A percentile compares a stretch with the other conserved stretches of the same genome.
phyloP scores from a whole-genome alignment of 345 rosid genomes.

The Eucalyptus dawsonii region DNA sequence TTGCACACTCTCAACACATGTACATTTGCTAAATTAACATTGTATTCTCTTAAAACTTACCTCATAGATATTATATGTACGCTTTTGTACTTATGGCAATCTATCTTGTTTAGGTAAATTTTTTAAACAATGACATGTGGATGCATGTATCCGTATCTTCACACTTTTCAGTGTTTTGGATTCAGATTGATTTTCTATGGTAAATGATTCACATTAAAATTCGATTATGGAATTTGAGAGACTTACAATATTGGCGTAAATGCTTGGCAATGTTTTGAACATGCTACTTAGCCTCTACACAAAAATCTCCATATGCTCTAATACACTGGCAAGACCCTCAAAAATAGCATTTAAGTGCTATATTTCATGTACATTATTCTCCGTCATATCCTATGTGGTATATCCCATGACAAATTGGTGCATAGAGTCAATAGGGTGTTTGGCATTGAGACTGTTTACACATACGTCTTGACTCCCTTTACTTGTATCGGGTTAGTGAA shows the following conservation, averaged over 20 bases:
- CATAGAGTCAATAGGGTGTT: neutral
- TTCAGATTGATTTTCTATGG: neutral
- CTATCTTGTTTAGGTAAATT: neutral
- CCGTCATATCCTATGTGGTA: neutral
- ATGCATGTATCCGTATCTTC: neutral
- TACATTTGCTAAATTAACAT: neutral
- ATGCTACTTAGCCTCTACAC: neutral
- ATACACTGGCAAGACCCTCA: neutral
- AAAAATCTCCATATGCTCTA: neutral
- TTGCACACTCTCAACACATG: neutral
- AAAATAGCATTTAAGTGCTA: neutral
- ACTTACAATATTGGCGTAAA: neutral
- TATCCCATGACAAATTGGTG: neutral
- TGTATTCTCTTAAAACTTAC: neutral
- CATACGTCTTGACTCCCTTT: neutral
- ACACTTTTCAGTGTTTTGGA: neutral
- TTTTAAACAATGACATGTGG: neutral
- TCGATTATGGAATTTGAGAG: neutral
- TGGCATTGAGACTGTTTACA: neutral
- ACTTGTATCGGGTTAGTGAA: neutral
- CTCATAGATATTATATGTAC: neutral
- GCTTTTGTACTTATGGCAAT: neutral
- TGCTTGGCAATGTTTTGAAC: neutral
- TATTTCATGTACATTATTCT: neutral
- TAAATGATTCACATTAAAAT: neutral